phyloP scores from a whole-genome alignment of 1,139 yeast species.

The Kodamaea fungicola region DNA sequence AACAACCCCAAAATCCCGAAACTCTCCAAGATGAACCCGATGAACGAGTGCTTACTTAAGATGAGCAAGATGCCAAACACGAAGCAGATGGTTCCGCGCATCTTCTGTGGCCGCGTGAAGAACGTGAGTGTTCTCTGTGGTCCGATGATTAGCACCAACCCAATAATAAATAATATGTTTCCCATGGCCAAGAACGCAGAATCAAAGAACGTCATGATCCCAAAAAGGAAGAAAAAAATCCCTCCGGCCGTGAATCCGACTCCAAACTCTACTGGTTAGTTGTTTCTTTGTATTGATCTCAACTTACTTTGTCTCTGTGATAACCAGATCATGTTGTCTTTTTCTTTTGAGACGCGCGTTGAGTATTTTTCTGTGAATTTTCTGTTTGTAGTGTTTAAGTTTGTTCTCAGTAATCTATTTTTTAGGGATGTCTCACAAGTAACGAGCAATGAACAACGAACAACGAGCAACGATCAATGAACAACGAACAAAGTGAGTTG shows the following conservation, averaged over 20 bases:
- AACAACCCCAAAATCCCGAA: constrained; percentile 86
- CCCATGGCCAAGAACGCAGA: constrained; percentile 88
- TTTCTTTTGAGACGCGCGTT: background rate
- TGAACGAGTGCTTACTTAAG: constrained; percentile 69
- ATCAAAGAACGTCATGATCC: constrained; percentile 84
- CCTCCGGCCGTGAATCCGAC: constrained; percentile 93
- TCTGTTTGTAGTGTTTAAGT: background rate
- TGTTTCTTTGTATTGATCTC: background rate
- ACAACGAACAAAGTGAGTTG: too few species aligned
- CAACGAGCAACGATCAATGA: too few species aligned
- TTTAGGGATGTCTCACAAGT: too few species aligned
- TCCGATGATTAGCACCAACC: constrained; percentile 83
- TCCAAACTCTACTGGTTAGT: constrained; percentile 66
- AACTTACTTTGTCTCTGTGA: constrained; percentile 74
- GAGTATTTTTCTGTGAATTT: background rate
- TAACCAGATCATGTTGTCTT: constrained; percentile 62
- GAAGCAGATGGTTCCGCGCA: constrained; percentile 83
- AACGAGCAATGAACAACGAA: too few species aligned
- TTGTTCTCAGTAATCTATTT: background rate
- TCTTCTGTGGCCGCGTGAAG: constrained; percentile 82
- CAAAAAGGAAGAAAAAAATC: constrained; percentile 72
- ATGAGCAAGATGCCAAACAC: constrained; percentile 71
- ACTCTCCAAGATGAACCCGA: constrained; percentile 82
- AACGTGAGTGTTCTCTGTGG: constrained; percentile 78
- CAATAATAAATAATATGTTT: constrained; percentile 76